Evolutionary conservation across 495 filamentous ascomycete genomes (phyloP).

Genomic region (Podospora pseudoanserina): DNA sequence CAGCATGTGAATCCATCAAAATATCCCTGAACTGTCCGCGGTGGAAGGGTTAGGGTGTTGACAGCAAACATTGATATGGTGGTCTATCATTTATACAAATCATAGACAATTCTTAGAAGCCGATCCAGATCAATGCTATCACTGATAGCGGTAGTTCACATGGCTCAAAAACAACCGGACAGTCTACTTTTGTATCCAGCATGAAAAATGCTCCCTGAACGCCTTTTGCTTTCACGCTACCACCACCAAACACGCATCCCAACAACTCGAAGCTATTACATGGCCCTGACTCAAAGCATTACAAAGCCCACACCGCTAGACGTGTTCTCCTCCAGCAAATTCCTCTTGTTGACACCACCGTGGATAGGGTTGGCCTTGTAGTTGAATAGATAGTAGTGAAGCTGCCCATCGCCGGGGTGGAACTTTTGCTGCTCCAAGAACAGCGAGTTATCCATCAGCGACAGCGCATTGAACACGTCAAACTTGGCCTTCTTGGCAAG

Average conservation of each 20-base stretch:
- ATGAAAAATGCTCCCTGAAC: not conserved
- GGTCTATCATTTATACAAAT: not conserved
- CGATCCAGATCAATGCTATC: too few relatives aligned
- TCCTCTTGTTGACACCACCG: constrained; percentile 77
- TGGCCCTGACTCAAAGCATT: constrained; percentile 53
- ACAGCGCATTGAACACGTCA: constrained; percentile 95
- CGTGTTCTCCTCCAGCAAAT: constrained; percentile 65
- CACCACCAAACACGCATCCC: not conserved
- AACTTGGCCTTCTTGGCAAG: constrained; percentile 83
- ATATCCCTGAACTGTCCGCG: not conserved
- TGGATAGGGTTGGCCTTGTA: constrained; percentile 77
- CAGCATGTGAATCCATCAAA: not conserved
- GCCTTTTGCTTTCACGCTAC: not conserved
- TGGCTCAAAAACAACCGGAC: not conserved
- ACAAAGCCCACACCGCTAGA: constrained; percentile 88
- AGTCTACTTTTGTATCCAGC: not conserved
- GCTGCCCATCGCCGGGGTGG: constrained; percentile 84
- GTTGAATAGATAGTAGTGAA: constrained; percentile 97
- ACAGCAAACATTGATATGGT: not conserved
- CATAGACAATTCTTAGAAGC: too few relatives aligned
- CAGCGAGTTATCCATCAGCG: constrained; percentile 84
- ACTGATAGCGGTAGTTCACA: not conserved
- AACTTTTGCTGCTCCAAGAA: constrained; percentile 94
- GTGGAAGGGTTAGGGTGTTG: not conserved
- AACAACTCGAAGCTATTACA: not conserved